Conservation (phyloP, 768 basidiomycete genomes). For the Cystobasidium onofrii region DNA sequence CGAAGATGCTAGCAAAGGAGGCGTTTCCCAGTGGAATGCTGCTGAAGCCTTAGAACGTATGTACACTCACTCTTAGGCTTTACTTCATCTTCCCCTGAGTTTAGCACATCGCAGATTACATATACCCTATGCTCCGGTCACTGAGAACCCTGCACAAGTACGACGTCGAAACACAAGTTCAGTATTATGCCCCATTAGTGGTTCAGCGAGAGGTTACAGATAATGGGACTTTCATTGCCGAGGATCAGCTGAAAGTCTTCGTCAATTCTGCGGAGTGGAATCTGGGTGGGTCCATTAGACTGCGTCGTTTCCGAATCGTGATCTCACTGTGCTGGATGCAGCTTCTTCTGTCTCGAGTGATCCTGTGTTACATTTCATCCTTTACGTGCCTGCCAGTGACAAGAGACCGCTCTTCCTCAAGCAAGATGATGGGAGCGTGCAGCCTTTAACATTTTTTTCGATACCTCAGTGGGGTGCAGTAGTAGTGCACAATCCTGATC, state of each 20-base stretch:
- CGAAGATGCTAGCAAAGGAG: conserved; percentile 68
- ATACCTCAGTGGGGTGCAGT: conserved; percentile 8
- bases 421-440: conserved; percentile 50
- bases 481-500: background rate
- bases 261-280: conserved; percentile 96
- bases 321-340: conserved; percentile 44
- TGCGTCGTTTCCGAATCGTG: background rate
- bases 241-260: conserved; percentile 82
- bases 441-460: conserved; percentile 13
- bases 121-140: conserved; percentile 58
- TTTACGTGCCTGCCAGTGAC: conserved; percentile 70
- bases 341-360: conserved; percentile 89
- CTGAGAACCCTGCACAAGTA: conserved; percentile 72
- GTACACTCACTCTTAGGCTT: conserved; percentile 42
- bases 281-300: conserved; percentile 54
- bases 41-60: conserved; percentile 57
- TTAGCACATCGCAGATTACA: conserved; percentile 52
- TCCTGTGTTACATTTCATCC: conserved; percentile 82
- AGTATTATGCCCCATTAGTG: conserved; percentile 79
- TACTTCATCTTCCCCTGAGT: background rate
- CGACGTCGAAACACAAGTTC: conserved; percentile 87
- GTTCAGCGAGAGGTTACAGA: conserved; percentile 56
- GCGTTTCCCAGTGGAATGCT: conserved; percentile 65
- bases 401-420: conserved; percentile 65
- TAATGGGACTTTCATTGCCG: conserved; percentile 55